These are phyloP conservation scores for Fusarium goolgardi DNA, from an alignment of 2,329 filamentous ascomycete species.

Conservation along the genomic window DNA sequence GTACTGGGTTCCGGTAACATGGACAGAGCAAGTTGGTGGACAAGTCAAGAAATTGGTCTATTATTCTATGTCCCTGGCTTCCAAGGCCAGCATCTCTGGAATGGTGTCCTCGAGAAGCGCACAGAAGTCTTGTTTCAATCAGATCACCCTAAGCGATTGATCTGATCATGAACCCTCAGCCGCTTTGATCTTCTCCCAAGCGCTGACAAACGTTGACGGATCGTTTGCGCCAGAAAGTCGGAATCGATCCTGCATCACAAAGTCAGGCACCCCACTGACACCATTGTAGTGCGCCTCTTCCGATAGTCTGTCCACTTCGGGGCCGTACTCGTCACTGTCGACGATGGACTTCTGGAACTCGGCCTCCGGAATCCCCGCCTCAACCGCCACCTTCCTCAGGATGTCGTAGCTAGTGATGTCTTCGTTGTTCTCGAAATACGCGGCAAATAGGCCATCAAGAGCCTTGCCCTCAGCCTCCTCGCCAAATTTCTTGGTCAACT, in stretches of 20 bases:
- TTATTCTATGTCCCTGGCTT: slow-evolving; percentile 61
- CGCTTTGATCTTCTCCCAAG: slow-evolving; percentile 70
- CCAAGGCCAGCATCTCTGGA: slow-evolving; percentile 54
- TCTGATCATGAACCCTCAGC: slow-evolving; percentile 33
- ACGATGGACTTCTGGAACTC: slow-evolving; percentile 54
- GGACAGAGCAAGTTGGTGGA: slow-evolving; percentile 88
- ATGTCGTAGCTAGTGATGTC: slow-evolving; percentile 58
- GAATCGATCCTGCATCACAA: slow-evolving; percentile 75
- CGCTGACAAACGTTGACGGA: slow-evolving; percentile 69
- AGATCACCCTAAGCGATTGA: slow-evolving; percentile 19
- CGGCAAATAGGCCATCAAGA: slow-evolving; percentile 57
- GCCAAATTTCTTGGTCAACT: slow-evolving; percentile 62
- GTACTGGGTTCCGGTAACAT: slow-evolving; percentile 85
- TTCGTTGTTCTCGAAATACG: slow-evolving; percentile 57
- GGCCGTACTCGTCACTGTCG: slow-evolving; percentile 61
- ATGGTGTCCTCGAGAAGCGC: slow-evolving; percentile 53
- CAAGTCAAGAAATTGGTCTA: slow-evolving; percentile 84
- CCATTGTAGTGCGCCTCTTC: slow-evolving; percentile 46
- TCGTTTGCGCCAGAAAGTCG: slow-evolving; percentile 77
- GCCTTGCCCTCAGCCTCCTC: slow-evolving; percentile 67
- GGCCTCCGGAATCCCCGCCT: slow-evolving; percentile 60
- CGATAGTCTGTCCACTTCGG: slow-evolving; percentile 50
- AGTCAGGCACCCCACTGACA: slow-evolving; percentile 77
- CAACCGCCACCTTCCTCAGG: slow-evolving; percentile 51
- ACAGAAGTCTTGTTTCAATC: slow-evolving; percentile 51